A percentile compares a stretch with the other conserved stretches of the same genome.
These are phyloP conservation scores for Mortierella antarctica DNA, from an alignment of 192 early-diverging fungal genomes.

Conservation along the genomic window DNA sequence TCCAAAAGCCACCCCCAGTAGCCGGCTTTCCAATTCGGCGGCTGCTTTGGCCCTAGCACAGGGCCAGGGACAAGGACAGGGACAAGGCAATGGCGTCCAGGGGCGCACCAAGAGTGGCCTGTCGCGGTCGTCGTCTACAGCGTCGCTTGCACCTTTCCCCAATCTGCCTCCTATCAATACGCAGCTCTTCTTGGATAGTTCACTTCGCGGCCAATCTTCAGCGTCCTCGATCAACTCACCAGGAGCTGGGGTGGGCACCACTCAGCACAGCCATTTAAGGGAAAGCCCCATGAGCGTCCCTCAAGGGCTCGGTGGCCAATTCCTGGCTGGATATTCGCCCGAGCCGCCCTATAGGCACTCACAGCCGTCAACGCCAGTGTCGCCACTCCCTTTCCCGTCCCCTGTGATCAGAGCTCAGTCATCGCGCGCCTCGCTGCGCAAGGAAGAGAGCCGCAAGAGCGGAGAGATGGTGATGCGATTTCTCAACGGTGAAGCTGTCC, in stretches of 20 bases:
- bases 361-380: constrained; percentile 29
- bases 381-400: constrained; percentile 37
- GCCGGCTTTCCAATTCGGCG: constrained; percentile 14
- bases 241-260: not conserved
- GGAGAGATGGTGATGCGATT: constrained; percentile 47
- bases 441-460: constrained; percentile 36
- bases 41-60: constrained; percentile 8
- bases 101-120: not conserved
- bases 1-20: constrained; percentile 20
- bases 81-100: not conserved
- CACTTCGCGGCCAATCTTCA: not conserved
- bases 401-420: constrained; percentile 24
- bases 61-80: not conserved
- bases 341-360: constrained; percentile 10
- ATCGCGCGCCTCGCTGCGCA: constrained; percentile 12
- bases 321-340: constrained; percentile 18
- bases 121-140: constrained; percentile 2
- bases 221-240: constrained; percentile 2
- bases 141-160: not conserved
- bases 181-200: constrained; percentile 10
- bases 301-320: not conserved
- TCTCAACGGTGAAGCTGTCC: constrained; percentile 48
- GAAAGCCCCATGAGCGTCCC: not conserved
- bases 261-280: not conserved
- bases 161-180: constrained; percentile 45